These are phyloP conservation scores for Syzygium grande DNA, from an alignment of 345 rosid genomes.

Conservation along the genomic window DNA sequence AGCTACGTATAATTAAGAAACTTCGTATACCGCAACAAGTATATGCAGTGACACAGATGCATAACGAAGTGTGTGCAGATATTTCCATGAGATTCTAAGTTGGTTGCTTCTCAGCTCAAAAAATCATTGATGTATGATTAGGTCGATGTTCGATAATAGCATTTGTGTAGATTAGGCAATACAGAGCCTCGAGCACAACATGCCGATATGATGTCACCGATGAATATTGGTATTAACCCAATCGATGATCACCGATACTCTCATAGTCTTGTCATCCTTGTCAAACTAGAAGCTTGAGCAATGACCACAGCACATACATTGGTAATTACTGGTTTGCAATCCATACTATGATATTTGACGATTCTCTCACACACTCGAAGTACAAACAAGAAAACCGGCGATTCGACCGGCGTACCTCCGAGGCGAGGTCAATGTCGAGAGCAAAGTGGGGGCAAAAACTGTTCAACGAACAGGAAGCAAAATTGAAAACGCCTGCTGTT, in stretches of 20 bases:
- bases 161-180: not conserved
- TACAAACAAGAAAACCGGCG: not conserved
- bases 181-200: not conserved
- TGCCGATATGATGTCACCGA: not conserved
- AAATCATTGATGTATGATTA: not conserved
- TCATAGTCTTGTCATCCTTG: too few relatives aligned
- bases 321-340: too few relatives aligned
- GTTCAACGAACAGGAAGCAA: not conserved
- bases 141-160: not conserved
- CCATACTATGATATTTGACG: too few relatives aligned
- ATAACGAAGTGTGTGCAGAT: not conserved
- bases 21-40: not conserved
- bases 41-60: not conserved
- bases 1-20: not conserved
- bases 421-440: not conserved
- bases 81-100: not conserved
- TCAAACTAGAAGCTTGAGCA: too few relatives aligned
- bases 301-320: too few relatives aligned
- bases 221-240: too few relatives aligned
- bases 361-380: not conserved
- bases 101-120: not conserved
- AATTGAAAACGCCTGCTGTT: too few relatives aligned
- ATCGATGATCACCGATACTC: too few relatives aligned
- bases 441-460: not conserved
- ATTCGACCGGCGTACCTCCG: not conserved